Evolutionary conservation across 1,139 yeast genomes (phyloP), one percentile per base, ranked within the genome.

Genomic region (Magnusiomyces tetraspermus): DNA sequence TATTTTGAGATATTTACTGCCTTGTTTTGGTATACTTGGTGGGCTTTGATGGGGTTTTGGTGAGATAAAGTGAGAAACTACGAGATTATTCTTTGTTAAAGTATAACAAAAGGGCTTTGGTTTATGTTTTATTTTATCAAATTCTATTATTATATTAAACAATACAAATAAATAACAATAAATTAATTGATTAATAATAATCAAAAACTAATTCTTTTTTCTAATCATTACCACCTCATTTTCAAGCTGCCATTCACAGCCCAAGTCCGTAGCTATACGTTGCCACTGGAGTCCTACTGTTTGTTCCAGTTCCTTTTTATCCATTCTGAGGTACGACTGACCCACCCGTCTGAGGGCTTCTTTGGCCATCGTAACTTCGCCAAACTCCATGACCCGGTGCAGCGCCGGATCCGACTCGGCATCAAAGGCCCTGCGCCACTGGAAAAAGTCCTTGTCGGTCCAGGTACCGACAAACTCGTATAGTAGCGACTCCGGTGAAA

Each of bases 391-490:
- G 36, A 59, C 41, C 13, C 58, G 53, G 23, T 53, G 56, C 11
- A 60, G 49, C 4, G 59, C 60, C n/a, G 57, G 53, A 43, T 57
- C 60, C 3, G 51, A 8, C 43, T 58, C 60, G 10, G 31, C 49
- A 2, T 50, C 49, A 36, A 43, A 57, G 15, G 53, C 26, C 1
- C 55, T 50, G 4, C 58, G 55, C 63, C 62, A 60, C 26, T 52
- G 54, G 17, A 56, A 51, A 48, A 58, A 60, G 49, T 60, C 62
- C 41, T 51, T 46, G 38, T 60, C 62, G 38, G 53, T 41, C 62
- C 61, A 59, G 15, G 60, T 55, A 17, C 52, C 55, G 4, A 60
- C 48, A 13, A 53, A 42, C 41, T 52, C 55, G 37, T 60, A 55
- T 4, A 59, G 50, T 1, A 53, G 55, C 42, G 59, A 60, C 30